phyloP scores from a whole-genome alignment of 768 basidiomycete species.

The Russula sp. region DNA sequence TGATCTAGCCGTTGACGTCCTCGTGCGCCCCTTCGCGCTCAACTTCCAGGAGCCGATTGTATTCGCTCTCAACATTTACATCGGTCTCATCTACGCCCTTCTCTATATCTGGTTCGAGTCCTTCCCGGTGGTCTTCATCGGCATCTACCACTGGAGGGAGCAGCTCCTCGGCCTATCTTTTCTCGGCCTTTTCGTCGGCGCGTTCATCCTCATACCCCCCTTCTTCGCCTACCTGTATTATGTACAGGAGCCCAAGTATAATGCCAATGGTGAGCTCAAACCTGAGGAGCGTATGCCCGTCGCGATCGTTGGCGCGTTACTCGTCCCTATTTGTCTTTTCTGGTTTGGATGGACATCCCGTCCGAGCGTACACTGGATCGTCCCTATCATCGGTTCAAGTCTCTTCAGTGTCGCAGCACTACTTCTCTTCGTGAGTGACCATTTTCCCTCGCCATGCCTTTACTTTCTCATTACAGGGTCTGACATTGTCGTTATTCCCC shows the following conservation, averaged over 20 bases:
- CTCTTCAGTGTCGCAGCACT: slow-evolving; percentile 30
- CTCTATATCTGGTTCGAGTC: slow-evolving; percentile 33
- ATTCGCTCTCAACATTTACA: slow-evolving; percentile 28
- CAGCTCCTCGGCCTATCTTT: slow-evolving; percentile 30
- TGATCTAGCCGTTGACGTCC: slow-evolving; percentile 24
- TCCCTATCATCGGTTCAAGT: slow-evolving; percentile 29
- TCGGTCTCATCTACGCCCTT: slow-evolving; percentile 29
- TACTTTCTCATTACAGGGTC: slow-evolving; percentile 5
- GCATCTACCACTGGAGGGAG: slow-evolving; percentile 30
- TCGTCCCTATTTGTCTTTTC: slow-evolving; percentile 31
- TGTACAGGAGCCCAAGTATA: slow-evolving; percentile 18
- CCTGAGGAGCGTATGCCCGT: slow-evolving; percentile 31
- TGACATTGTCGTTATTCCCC: not conserved
- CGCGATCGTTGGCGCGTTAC: slow-evolving; percentile 28
- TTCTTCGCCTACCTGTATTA: slow-evolving; percentile 20
- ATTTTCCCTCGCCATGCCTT: slow-evolving; percentile 24
- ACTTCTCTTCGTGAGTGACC: slow-evolving; percentile 26
- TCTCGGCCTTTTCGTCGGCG: slow-evolving; percentile 22
- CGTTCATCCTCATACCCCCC: slow-evolving; percentile 7
- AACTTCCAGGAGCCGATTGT: slow-evolving; percentile 29
- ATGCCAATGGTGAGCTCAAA: slow-evolving; percentile 15
- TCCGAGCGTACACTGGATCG: slow-evolving; percentile 30
- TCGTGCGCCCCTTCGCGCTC: slow-evolving; percentile 29
- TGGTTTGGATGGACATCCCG: slow-evolving; percentile 31
- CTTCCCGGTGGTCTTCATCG: slow-evolving; percentile 30